Conservation (phyloP, 2,329 filamentous ascomycete species). For the Mollisiaceae sp. region DNA sequence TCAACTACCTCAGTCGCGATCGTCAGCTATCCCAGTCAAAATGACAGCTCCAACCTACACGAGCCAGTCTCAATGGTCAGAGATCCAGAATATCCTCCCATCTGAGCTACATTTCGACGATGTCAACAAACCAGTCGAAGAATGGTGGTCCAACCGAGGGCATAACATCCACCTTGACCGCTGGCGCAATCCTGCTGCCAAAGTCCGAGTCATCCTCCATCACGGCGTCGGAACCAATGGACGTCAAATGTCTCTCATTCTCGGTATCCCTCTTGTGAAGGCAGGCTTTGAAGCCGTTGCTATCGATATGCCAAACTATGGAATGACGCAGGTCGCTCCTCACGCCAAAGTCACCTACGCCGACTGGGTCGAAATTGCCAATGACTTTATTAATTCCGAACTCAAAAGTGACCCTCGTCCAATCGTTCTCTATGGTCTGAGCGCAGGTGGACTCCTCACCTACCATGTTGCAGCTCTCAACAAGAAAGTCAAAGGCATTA, state of each 20-base stretch:
- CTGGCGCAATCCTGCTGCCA: constrained; percentile 15
- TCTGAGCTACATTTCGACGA: not conserved
- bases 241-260: constrained; percentile 20
- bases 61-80: not conserved
- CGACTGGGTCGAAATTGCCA: constrained; percentile 18
- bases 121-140: constrained; percentile 11
- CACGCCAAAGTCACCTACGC: constrained; percentile 16
- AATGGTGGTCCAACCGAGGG: constrained; percentile 20
- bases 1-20: not conserved
- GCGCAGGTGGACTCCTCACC: constrained; percentile 11
- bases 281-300: constrained; percentile 23
- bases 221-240: constrained; percentile 21
- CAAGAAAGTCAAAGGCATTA: constrained; percentile 19
- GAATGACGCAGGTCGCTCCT: constrained; percentile 15
- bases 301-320: constrained; percentile 23
- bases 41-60: not conserved
- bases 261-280: constrained; percentile 14
- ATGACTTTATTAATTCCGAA: constrained; percentile 22
- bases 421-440: constrained; percentile 19
- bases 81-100: not conserved
- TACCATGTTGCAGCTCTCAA: constrained; percentile 19
- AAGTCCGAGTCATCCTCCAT: constrained; percentile 20
- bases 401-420: constrained; percentile 18
- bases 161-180: constrained; percentile 22
- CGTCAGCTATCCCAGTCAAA: not conserved